Evolutionary conservation across 1,284 basidiomycete genomes (phyloP), one percentile per base, ranked within the genome.

Genomic region (Coniophora puteana): DNA sequence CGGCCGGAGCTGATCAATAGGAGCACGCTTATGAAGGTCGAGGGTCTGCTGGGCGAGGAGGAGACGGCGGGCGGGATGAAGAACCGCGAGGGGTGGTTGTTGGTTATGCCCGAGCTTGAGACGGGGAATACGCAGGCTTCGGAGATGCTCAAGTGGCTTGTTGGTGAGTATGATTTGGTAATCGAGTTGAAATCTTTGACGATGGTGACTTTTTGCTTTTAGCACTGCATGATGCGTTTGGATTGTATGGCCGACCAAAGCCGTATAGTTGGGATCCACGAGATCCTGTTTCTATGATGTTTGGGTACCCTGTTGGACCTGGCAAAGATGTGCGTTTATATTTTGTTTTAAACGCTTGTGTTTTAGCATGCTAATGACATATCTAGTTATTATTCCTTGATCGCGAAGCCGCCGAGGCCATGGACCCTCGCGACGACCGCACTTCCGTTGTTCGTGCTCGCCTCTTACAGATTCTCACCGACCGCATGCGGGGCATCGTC

Each of bases 141-240:
- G 3, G 93, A 94, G 62, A 95, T 98, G 91, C 72, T 98, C 51
- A 88, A 86, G 59, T 99, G 95, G 94, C 71, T 96, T 40, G 81
- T 93, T 44, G 92, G 89, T 91, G 46, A 57, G 67, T 62, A 36
- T 40, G 29, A 20, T 36, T 28, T 37, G 13, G n/a, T 32, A 21
- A 24, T 34, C 38, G 35, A 43, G 36, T 31, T 38, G 43, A 27
- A 34, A n/a, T n/a, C n/a, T n/a, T n/a, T n/a, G n/a, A n/a, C n/a
- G n/a, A n/a, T n/a, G 20, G 26, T 53, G 32, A 50, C 37, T 40
- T 23, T 8, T 22, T 41, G 25, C 21, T n/a, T 40, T 31, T 51
- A 89, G 89, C 76, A 13, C 72, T 93, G 36, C 92, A 95, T 55
- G 92, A 95, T 59, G 81, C 84, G 2, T 93, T 93, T 60, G 74